Base-by-base conservation (phyloP, 179 eudicot species). In the Beta lomatogona region DNA sequence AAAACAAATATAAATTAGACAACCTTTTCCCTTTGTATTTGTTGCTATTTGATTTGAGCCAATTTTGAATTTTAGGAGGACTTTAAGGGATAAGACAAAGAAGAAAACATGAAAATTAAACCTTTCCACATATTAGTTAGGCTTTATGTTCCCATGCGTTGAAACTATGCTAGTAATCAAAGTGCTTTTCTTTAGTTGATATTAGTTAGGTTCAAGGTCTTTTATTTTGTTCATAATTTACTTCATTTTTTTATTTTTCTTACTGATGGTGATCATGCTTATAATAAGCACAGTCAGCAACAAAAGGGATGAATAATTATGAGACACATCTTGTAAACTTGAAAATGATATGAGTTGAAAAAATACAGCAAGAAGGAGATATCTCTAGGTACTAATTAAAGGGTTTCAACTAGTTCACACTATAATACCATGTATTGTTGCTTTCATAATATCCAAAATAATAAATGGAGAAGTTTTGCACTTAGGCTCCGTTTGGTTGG, bases 311-410 rank as follows among this genome's bases (percentile, higher is more conserved):
- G 48, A 18, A 67, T 36, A 14, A 4, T 67, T 36, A 16, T 15
- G 11, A 36, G 10, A 67, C 48, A 36, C 13, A 67, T 36, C 21
- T 68, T 44, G 6, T 13, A 6, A 41, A 68, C 8, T 44, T 70
- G 73, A 70, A 70, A 70, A 70, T 45, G 73, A 70, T 10, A 46
- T 45, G 21, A 70, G 54, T 28, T 70, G 54, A 70, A 8, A 45
- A 45, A 15, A 18, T 31, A 6, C 22, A 36, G 41, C n/a, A 36
- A 68, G 72, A 9, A 18, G 2, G 72, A 41, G 3, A 15, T 25
- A 73, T 80, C 83, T 73, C 73, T 63, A 57, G 79, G 83, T 67
- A 75, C 68, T 75, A 75, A 52, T 21, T 16, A 45, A 21, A 13
- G 36, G 31, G 45, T 59, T 18, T 44, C 70, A 14, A 18, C n/a